Base-by-base conservation (phyloP, 352 stramenopile genomes). In the Phytophthora palmivora region DNA sequence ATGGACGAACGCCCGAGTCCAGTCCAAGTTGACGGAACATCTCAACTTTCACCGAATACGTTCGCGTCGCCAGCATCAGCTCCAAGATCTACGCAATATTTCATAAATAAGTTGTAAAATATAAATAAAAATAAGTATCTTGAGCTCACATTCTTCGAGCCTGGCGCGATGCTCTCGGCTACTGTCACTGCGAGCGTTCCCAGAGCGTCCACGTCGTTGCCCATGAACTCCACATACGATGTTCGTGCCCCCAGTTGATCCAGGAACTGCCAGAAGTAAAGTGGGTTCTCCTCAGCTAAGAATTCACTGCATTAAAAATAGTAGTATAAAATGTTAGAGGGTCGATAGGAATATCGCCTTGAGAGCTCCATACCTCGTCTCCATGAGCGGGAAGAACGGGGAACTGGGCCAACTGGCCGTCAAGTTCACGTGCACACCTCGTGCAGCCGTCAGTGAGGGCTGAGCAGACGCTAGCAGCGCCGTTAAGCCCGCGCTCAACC, bases 1-100 rank as follows among this genome's bases (percentile, higher is more conserved):
- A 94, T 6, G 71, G 58, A 22, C 84, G 84, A 33, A 79, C 65
- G 7, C 72, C 63, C 16, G 87, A 95, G 58, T 95, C 87, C 65
- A 94, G 59, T 1, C 68, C 87, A 22, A 95, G 61, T 55, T 95
- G 87, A 4, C 83, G 83, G 48, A 93, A 89, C 79, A 92, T 88
- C 54, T 95, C 87, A 14, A 95, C 76, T 48, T 91, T 89, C 9
- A 87, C 78, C 9, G 87, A 92, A 52, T 95, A 91, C 22, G 74
- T 84, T 6, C 87, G 83, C 15, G 85, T 95, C 9, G 82, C 71
- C 16, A 95, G 68, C 67, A 84, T 89, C 42, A 94, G 55, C 55
- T 94, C 84, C 49, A 94, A 65, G 42, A 94, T 89, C 85, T 94
- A 69, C 14, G 69, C 5, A 45, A 65, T n/a, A n/a, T n/a, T n/a